Evolutionary conservation across 2,329 filamentous ascomycete genomes (phyloP).

Genomic region (Aotearoamyces nothofagi): DNA sequence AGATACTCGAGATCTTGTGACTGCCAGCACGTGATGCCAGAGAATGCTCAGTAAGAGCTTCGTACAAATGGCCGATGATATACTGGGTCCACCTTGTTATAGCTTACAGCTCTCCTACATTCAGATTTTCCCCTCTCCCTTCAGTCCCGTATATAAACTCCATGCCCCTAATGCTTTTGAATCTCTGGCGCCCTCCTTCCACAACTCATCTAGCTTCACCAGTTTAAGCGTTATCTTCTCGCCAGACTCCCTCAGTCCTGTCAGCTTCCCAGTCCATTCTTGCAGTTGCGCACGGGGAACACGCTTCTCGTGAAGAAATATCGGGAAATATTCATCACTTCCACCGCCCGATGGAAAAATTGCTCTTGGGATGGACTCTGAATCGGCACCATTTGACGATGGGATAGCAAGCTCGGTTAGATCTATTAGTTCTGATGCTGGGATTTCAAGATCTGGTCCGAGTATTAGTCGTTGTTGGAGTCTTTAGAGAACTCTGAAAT

Average conservation of each 20-base stretch:
- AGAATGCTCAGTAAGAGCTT: no score
- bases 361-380: no score
- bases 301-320: slow-evolving; percentile 39
- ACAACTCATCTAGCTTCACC: slow-evolving; percentile 38
- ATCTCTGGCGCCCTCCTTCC: slow-evolving; percentile 40
- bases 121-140: no score
- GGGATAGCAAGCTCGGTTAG: slow-evolving; percentile 33
- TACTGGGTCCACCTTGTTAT: no score
- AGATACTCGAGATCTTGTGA: no score
- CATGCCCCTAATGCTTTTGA: slow-evolving; percentile 43
- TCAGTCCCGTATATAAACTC: slow-evolving; percentile 41
- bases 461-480: no score
- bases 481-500: no score
- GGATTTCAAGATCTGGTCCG: slow-evolving; percentile 28
- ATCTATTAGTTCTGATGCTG: slow-evolving; percentile 29
- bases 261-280: slow-evolving; percentile 41
- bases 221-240: slow-evolving; percentile 48
- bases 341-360: slow-evolving; percentile 43
- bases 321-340: slow-evolving; percentile 43
- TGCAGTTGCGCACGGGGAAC: slow-evolving; percentile 32
- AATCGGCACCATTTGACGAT: slow-evolving; percentile 10
- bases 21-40: no score
- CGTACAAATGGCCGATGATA: no score
- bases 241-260: slow-evolving; percentile 39
- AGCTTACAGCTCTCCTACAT: no score